Evolutionary conservation across 83 land plant genomes (phyloP).

Genomic region (Picea engelmannii): DNA sequence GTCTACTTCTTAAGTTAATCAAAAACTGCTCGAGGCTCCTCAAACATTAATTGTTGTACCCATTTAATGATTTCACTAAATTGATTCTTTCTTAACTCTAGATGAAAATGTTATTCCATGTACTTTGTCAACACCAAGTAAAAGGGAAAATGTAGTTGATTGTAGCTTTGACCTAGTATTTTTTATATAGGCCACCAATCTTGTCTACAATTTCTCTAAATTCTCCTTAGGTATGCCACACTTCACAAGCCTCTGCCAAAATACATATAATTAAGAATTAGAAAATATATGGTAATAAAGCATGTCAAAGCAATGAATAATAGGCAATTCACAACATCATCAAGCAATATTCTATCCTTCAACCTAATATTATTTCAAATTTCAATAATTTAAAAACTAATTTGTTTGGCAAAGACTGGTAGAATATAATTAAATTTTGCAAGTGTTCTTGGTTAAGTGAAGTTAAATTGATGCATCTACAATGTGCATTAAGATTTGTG

Average conservation of each 20-base stretch:
- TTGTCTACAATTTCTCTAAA: slow-evolving; percentile 22
- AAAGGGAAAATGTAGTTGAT: neutral
- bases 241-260: no score
- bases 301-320: neutral
- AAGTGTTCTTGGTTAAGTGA: neutral
- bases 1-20: slow-evolving; percentile 25
- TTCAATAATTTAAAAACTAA: no score
- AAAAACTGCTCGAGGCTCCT: slow-evolving; percentile 53
- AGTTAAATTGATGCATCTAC: no score
- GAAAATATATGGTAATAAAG: neutral
- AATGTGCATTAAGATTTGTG: no score
- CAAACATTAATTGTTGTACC: slow-evolving; percentile 87
- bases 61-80: slow-evolving; percentile 64
- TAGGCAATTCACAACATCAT: neutral
- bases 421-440: neutral
- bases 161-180: slow-evolving; percentile 25
- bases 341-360: neutral
- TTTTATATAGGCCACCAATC: slow-evolving; percentile 44
- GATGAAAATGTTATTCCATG: neutral
- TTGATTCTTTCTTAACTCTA: neutral
- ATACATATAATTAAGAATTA: neutral
- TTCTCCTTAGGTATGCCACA: slow-evolving; percentile 48
- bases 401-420: neutral
- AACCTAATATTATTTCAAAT: neutral
- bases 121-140: slow-evolving; percentile 26